Base-by-base conservation (phyloP, 2,329 filamentous ascomycete species). In the Colletotrichum phormii region DNA sequence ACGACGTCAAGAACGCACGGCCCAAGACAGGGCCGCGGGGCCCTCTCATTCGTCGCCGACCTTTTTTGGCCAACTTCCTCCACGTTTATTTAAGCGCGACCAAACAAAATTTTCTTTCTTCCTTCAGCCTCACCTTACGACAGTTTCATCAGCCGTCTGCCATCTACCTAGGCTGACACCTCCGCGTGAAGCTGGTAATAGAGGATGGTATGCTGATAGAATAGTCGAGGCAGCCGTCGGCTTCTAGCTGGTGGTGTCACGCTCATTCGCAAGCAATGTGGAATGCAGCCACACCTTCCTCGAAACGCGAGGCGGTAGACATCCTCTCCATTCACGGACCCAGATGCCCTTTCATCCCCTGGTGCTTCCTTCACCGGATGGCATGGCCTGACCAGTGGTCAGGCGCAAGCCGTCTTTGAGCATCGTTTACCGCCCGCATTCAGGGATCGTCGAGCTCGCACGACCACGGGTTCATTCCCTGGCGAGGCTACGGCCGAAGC, bases 1-100 rank as follows among this genome's bases (percentile, higher is more conserved):
- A 62, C 60, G 60, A 29, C 60, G 46, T 53, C 26, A 5, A 3
- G n/a, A 49, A 6, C 13, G 65, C 70, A 70, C 60, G 54, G 33
- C 15, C 54, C 54, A 54, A 2, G 2, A 9, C 18, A 31, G 37
- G 5, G 31, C 29, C 54, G 59, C 15, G 59, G 70, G 70, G 66
- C 65, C 51, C 62, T 57, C 29, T 15, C 12, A 33, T 69, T 71
- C 70, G 70, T 72, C 31, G 65, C 70, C 70, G 49, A 64, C 70
- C 66, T 57, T 60, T 60, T 60, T 60, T 64, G 22, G 22, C 46
- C 24, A 13, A 9, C 58, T 22, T 55, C 24, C 49, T 35, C 15
- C 35, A 49, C 42, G 42, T 33, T 55, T 15, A 57, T 49, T 49
- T 11, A 57, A 49, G 29, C 24, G 33, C 33, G 15, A 12, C 54